Base-by-base conservation (phyloP, 192 early-diverging fungal genomes). In the Pilobolus umbonatus region DNA sequence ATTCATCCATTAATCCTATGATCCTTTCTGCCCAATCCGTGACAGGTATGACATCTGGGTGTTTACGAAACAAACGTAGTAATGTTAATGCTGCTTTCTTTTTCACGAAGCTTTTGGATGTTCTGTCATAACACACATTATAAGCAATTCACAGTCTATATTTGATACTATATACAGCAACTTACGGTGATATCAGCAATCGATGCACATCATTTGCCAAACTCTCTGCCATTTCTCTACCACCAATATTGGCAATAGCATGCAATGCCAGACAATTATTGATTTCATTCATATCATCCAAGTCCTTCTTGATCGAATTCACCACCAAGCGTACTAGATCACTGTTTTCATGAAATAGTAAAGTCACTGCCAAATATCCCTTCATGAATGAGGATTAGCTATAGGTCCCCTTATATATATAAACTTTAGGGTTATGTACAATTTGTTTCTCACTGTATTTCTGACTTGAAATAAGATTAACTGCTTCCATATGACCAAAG, bases 371-470 rank as follows among this genome's bases (percentile, higher is more conserved):
- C 15, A 99, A 75, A 71, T 99, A 99, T 7, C 95, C 98, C 92
- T 94, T 50, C 38, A 50, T 22, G 22, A 2, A 31, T 38, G 6
- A 19, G 29, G 29, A 26, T 44, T 5, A 22, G 71, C 52, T 46
- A 8, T 36, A 19, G 15, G 5, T 32, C 19, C 30, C 53, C 2
- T n/a, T 31, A 11, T 55, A 52, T 44, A 17, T 45, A n/a, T n/a
- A n/a, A n/a, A n/a, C n/a, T n/a, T n/a, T n/a, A n/a, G n/a, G n/a
- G n/a, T 21, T 9, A 65, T 80, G 68, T 76, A 94, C 92, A 55
- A 99, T 95, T 76, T 97, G 95, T 69, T 99, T 99, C 63, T 99
- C 98, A 57, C 90, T 92, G 71, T 93, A 99, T 61, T 95, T 96
- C 30, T 60, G 47, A 58, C 92, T 93, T 22, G 85, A 86, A 48